These are phyloP conservation scores for Neurospora sp. DNA, from an alignment of 2,329 filamentous ascomycete species.

Conservation along the genomic window DNA sequence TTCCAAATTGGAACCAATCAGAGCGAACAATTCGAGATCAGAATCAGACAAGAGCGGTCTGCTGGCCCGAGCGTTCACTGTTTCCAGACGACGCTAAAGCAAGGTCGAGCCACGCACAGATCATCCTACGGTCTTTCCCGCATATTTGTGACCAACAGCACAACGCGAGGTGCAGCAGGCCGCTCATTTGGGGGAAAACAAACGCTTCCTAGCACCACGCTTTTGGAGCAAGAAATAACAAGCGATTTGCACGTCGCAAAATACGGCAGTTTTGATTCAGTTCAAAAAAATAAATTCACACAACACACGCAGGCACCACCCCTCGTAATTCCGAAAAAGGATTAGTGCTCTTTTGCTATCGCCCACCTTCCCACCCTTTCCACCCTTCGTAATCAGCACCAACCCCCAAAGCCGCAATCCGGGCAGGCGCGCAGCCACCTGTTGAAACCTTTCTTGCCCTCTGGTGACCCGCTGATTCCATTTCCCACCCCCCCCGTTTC, in stretches of 20 bases:
- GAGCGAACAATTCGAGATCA: background rate
- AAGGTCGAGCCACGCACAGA: constrained; percentile 1
- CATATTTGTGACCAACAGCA: background rate
- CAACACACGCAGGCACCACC: constrained; percentile 6
- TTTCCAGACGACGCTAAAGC: background rate
- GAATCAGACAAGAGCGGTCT: background rate
- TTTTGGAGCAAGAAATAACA: constrained; percentile 9
- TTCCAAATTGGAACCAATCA: background rate
- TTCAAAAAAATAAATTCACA: constrained; percentile 9
- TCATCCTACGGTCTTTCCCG: constrained; percentile 4
- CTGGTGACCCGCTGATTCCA: constrained; percentile 7
- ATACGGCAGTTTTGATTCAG: background rate
- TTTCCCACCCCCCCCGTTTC: constrained; percentile 1
- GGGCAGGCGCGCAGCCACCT: background rate
- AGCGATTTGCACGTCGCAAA: constrained; percentile 9
- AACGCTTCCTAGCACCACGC: constrained; percentile 6
- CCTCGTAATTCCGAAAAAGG: constrained; percentile 10
- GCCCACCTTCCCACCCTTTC: constrained; percentile 2
- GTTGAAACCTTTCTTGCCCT: background rate
- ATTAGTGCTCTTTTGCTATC: constrained; percentile 13
- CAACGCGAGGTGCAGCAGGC: constrained; percentile 9
- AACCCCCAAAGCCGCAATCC: background rate
- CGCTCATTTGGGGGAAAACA: constrained; percentile 4
- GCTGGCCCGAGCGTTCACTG: background rate
- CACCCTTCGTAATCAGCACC: constrained; percentile 9